Evolutionary conservation across 306 rosid genomes (phyloP), one percentile per base, ranked within the genome.

Genomic region (Oemleria cerasiformis): DNA sequence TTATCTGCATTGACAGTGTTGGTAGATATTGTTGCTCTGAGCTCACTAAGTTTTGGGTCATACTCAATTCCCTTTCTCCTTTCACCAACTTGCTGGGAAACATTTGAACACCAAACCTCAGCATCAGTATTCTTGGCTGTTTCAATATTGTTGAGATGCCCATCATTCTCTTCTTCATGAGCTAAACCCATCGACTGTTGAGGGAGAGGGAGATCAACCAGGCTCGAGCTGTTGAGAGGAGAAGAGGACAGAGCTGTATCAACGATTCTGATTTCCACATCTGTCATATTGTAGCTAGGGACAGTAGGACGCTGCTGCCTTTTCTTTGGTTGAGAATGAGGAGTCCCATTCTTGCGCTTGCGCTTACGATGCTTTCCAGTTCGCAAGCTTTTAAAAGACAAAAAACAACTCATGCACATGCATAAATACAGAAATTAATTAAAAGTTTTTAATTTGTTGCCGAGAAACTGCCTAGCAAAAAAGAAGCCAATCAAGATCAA

Each of bases 1-100:
- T 85, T 84, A 70, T 84, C 91, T 0, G 71, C 58, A 74, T 59
- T 76, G 72, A 77, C 73, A 68, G 73, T 83, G 65, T 73, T 83
- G 59, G 78, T 79, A 42, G 77, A 69, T 38, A 80, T 51, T 7
- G 82, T 79, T 41, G 80, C 74, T 81, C 76, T 86, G 70, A 90
- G 98, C 86, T 90, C 92, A 71, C 92, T 94, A 39, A 88, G 92
- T 75, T 84, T 88, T 13, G 97, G 95, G 75, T 91, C 96, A 36
- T 86, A 80, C 63, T 81, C 92, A 38, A 75, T 84, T 79, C 76
- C 87, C 63, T 77, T 70, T 41, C 73, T 76, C 75, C 65, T 74
- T 49, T 53, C 74, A 65, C 65, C 58, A 60, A 66, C 48, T 73
- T 60, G 83, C 50, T 73, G 74, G 13, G 73, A 70, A 61, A 41